Evolutionary conservation across 2,329 filamentous ascomycete species (phyloP).

Genomic region (Aciculosporium take): DNA sequence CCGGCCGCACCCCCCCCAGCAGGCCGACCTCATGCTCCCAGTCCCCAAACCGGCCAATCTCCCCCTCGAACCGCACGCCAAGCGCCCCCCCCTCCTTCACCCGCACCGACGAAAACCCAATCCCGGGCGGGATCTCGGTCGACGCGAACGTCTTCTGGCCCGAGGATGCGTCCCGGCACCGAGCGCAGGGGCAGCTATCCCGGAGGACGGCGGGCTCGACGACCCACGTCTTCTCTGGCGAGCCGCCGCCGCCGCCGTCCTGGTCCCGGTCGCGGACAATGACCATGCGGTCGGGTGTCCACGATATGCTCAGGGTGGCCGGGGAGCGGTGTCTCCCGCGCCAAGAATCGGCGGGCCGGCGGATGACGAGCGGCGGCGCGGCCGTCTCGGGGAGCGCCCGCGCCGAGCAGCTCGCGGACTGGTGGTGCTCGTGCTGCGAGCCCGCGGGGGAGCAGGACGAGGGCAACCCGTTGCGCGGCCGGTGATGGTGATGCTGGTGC

Average conservation of each 20-base stretch:
- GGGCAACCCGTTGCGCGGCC: too few relatives aligned
- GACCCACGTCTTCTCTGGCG: background rate
- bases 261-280: slow-evolving; percentile 3
- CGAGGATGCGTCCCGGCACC: slow-evolving; percentile 42
- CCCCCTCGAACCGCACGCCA: slow-evolving; percentile 43
- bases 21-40: slow-evolving; percentile 18
- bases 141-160: slow-evolving; percentile 42
- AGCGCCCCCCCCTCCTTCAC: slow-evolving; percentile 28
- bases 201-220: slow-evolving; percentile 26
- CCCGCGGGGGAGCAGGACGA: too few relatives aligned
- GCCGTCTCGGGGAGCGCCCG: slow-evolving; percentile 7
- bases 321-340: too few relatives aligned
- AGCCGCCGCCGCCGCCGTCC: too few relatives aligned
- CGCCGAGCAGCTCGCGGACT: slow-evolving; percentile 7
- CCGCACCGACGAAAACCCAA: slow-evolving; percentile 18
- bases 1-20: slow-evolving; percentile 23
- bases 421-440: background rate
- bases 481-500: background rate
- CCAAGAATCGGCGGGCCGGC: too few relatives aligned
- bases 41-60: slow-evolving; percentile 20
- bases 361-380: slow-evolving; percentile 7
- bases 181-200: slow-evolving; percentile 38
- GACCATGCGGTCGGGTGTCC: slow-evolving; percentile 14
- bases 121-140: slow-evolving; percentile 22
- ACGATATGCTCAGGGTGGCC: slow-evolving; percentile 13